Base-by-base conservation (phyloP, 441 rosid genomes). In the Isatis lusitanica region DNA sequence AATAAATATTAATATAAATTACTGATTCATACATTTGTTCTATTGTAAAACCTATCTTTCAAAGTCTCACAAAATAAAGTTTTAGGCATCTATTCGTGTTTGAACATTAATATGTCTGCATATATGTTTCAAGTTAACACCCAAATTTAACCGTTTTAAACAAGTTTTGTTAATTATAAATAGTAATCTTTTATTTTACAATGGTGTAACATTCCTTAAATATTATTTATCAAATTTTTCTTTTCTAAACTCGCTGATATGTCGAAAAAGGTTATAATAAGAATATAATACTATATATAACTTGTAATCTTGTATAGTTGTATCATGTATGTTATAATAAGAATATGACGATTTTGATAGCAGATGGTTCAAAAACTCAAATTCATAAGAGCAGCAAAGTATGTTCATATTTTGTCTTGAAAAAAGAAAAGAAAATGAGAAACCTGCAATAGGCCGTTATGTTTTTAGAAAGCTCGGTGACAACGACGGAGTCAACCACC, bases 371-470 rank as follows among this genome's bases (percentile, higher is more conserved):
- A 39, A 67, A 2, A 38, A 28, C 16, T 35, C 44, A 35, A 17
- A n/a, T n/a, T 24, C 17, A 12, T 42, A n/a, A 63, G 50, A 57
- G 56, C 1, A 58, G 59, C 38, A 35, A 33, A 44, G 36, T 35
- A 50, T 44, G 15, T 17, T 38, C 17, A 18, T 38, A 39, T 18
- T 55, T 26, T 36, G 47, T 58, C 6, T 68, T 13, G 15, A 3
- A 56, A 15, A 47, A 13, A 42, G 4, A 13, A 42, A 39, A 6
- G 12, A 42, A 35, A 33, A 7, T 11, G 12, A 59, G 58, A 12
- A 31, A 94, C 97, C 95, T 88, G 91, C 97, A 94, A 66, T 91
- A 91, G 28, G 98, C 82, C 33, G 95, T 91, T 69, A 91, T 89
- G 57, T 89, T 87, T 80, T 90, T 93, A 44, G 97, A 74, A 53